Percentiles rank a stretch among this genome's conserved stretches.
These are phyloP conservation scores for Colletotrichum sublineola DNA, from an alignment of 2,329 filamentous ascomycete genomes.

Conservation along the genomic window DNA sequence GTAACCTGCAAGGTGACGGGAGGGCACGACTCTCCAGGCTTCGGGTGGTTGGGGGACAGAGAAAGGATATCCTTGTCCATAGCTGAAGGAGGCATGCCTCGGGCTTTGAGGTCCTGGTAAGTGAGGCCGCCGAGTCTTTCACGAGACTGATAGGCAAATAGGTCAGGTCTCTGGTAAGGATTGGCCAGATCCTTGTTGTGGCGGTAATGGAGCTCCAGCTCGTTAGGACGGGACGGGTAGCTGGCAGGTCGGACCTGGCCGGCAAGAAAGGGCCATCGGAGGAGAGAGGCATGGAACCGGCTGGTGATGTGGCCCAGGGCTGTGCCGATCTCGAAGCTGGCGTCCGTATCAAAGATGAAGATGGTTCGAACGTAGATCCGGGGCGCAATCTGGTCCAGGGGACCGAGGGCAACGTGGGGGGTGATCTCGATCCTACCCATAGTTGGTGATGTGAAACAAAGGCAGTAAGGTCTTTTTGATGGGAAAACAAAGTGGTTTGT, in stretches of 20 bases:
- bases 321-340: not conserved
- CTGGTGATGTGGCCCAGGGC: not conserved
- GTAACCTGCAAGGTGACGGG: conserved; percentile 27
- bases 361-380: conserved; percentile 31
- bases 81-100: conserved; percentile 1
- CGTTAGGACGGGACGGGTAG: not conserved
- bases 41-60: conserved; percentile 27
- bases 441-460: not conserved
- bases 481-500: not conserved
- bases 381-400: conserved; percentile 35
- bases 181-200: not conserved
- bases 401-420: not conserved
- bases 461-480: not conserved
- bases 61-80: conserved; percentile 37
- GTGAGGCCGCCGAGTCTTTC: not conserved
- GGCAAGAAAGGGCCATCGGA: conserved; percentile 29
- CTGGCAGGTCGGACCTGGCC: conserved; percentile 20
- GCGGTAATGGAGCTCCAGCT: conserved; percentile 26
- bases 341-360: conserved; percentile 2
- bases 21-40: conserved; percentile 26
- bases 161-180: not conserved
- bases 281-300: conserved; percentile 3
- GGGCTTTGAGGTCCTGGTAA: not conserved
- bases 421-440: not conserved
- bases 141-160: not conserved